Conservation (phyloP, 495 filamentous ascomycete genomes). For the Aspergillus nanangensis region DNA sequence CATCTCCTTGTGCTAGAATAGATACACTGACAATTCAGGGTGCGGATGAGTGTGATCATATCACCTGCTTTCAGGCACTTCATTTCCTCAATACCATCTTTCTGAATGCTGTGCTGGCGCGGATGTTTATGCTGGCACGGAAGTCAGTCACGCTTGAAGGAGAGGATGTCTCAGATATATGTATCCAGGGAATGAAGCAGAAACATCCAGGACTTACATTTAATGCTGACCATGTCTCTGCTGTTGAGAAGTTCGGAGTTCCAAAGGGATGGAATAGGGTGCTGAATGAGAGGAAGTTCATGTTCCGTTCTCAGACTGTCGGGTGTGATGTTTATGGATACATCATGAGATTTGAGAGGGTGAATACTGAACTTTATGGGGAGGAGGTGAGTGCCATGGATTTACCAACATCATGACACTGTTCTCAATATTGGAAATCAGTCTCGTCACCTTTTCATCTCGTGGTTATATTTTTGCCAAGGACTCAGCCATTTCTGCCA, state of each 20-base stretch:
- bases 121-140: neutral
- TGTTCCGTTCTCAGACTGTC: neutral
- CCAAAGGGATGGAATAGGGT: neutral
- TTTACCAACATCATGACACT: no score
- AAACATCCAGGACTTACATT: neutral
- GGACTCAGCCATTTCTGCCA: no score
- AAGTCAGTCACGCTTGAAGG: neutral
- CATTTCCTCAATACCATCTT: neutral
- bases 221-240: neutral
- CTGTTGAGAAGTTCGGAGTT: neutral
- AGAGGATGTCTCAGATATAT: neutral
- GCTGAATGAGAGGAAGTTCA: neutral
- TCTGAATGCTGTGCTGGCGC: neutral
- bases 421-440: no score
- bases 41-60: neutral
- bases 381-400: no score
- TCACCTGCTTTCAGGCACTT: neutral
- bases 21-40: conserved; percentile 19
- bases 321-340: neutral
- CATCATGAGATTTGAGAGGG: neutral
- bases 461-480: no score
- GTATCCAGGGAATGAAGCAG: neutral
- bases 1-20: conserved; percentile 16
- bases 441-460: no score
- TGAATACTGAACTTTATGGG: neutral